Conservation (phyloP, 176 grass and related monocot species). For the Rhynchospora pubera region DNA sequence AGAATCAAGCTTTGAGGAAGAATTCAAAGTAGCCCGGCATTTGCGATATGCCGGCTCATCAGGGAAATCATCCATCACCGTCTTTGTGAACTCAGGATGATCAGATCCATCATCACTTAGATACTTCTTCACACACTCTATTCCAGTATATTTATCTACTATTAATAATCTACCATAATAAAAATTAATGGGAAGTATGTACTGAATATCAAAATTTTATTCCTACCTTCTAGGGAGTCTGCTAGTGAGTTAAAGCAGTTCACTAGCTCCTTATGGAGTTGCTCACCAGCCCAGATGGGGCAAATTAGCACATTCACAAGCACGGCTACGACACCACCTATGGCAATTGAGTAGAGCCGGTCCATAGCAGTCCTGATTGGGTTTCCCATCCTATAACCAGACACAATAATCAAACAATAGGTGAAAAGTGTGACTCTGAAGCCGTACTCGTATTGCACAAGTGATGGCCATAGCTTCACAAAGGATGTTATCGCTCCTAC, state of each 20-base stretch:
- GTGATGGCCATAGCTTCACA: slow-evolving; percentile 75
- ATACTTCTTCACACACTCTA: slow-evolving; percentile 87
- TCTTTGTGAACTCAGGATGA: slow-evolving; percentile 60
- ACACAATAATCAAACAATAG: slow-evolving; percentile 75
- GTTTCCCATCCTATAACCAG: slow-evolving; percentile 75
- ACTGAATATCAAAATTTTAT: background rate
- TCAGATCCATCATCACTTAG: slow-evolving; percentile 52
- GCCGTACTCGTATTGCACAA: slow-evolving; percentile 70
- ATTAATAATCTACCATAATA: slow-evolving; percentile 9
- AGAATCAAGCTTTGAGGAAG: slow-evolving; percentile 56
- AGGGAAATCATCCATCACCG: slow-evolving; percentile 59
- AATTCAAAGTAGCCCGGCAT: slow-evolving; percentile 57
- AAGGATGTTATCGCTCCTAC: slow-evolving; percentile 71
- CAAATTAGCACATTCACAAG: slow-evolving; percentile 56
- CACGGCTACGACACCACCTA: slow-evolving; percentile 59
- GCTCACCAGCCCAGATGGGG: slow-evolving; percentile 84
- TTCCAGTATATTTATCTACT: slow-evolving; percentile 4
- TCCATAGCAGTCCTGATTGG: slow-evolving; percentile 61
- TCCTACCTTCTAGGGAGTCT: slow-evolving; percentile 68
- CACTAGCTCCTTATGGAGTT: slow-evolving; percentile 75
- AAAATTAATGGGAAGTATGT: background rate
- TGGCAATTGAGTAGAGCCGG: slow-evolving; percentile 75
- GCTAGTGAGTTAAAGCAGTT: slow-evolving; percentile 54
- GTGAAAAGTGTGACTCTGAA: slow-evolving; percentile 84
- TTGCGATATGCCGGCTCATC: slow-evolving; percentile 64